Conservation (phyloP, 306 rosid genomes). For the Cicer cuneatum region DNA sequence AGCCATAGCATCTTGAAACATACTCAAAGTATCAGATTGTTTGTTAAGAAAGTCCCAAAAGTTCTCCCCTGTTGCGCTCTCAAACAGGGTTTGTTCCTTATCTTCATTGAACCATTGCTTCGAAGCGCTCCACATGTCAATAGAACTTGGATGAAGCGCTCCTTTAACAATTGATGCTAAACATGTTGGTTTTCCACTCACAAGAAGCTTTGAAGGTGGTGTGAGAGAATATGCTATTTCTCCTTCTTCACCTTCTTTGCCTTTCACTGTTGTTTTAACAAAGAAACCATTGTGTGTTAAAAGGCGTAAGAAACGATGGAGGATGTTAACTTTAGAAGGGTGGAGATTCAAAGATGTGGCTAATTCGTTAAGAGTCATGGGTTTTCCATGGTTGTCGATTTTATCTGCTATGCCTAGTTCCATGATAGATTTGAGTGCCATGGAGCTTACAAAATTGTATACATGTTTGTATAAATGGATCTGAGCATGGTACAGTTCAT, state of each 20-base stretch:
- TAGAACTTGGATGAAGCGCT: conserved; percentile 20
- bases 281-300: conserved; percentile 57
- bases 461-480: conserved; percentile 59
- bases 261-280: conserved; percentile 15
- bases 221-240: conserved; percentile 53
- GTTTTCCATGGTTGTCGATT: conserved; percentile 54
- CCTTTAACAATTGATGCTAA: conserved; percentile 18
- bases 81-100: conserved; percentile 32
- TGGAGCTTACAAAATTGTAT: conserved; percentile 51
- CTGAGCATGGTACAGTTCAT: conserved; percentile 55
- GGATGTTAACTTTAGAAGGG: conserved; percentile 26
- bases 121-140: conserved; percentile 45
- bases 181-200: conserved; percentile 41
- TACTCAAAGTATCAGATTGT: conserved; percentile 2
- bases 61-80: conserved; percentile 48
- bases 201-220: conserved; percentile 55
- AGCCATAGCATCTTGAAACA: conserved; percentile 54
- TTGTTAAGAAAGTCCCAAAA: conserved; percentile 48
- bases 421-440: conserved; percentile 59
- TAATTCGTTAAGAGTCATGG: conserved; percentile 52
- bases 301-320: conserved; percentile 50
- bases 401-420: conserved; percentile 59
- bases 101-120: conserved; percentile 49
- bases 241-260: conserved; percentile 34
- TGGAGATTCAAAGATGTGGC: conserved; percentile 51